phyloP scores from a whole-genome alignment of 73 alveolate species.

The Paramecium pentaurelia region DNA sequence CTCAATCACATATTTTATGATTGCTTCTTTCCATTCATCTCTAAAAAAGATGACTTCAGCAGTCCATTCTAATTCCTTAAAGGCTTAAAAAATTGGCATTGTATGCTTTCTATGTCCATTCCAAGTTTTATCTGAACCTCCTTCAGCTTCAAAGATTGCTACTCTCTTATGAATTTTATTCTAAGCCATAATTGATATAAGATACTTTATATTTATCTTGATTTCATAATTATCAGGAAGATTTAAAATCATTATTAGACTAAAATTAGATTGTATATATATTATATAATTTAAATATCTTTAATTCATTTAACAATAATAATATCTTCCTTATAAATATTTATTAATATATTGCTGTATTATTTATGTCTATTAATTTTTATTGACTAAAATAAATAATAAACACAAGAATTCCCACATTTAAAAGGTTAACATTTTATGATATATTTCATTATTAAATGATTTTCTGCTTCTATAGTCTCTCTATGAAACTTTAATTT shows the following conservation, averaged over 20 bases:
- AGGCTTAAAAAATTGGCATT: conserved; percentile 43
- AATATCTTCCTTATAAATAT: neutral
- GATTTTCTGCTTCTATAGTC: too few relatives aligned
- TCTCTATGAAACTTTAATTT: too few relatives aligned
- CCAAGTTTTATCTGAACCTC: conserved; percentile 11
- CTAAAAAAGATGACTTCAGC: conserved; percentile 52
- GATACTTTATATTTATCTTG: neutral
- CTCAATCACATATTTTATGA: conserved; percentile 7
- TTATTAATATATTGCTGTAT: neutral
- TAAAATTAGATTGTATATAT: neutral
- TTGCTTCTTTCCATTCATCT: conserved; percentile 38
- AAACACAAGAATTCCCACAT: too few relatives aligned
- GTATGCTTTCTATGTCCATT: conserved; percentile 33
- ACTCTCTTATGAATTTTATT: conserved; percentile 1
- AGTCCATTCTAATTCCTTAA: conserved; percentile 42
- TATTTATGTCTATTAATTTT: too few relatives aligned
- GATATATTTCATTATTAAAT: too few relatives aligned
- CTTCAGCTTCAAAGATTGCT: conserved; percentile 33
- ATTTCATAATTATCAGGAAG: neutral
- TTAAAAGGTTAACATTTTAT: too few relatives aligned
- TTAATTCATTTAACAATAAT: neutral
- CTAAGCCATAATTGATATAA: neutral
- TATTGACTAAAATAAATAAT: too few relatives aligned
- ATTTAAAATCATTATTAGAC: neutral
- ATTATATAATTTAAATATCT: neutral